phyloP scores from a whole-genome alignment of 2,329 filamentous ascomycete species.

The Gaeumannomyces tritici region DNA sequence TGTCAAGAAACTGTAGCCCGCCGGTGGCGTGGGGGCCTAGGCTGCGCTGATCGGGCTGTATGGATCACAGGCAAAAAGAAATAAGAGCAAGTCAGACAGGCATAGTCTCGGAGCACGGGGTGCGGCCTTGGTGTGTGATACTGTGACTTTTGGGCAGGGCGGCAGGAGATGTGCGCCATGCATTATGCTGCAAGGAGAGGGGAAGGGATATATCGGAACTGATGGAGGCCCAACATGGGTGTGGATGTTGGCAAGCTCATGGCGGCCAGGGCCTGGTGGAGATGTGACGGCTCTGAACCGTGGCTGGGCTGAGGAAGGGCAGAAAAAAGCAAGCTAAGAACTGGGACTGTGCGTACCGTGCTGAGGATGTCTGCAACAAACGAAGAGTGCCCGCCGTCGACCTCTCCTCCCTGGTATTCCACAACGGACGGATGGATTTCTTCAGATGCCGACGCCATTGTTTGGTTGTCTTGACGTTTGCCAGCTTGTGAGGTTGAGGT shows the following conservation, averaged over 20 bases:
- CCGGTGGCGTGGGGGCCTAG: neutral
- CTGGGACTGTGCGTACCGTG: neutral
- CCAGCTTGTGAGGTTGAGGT: neutral
- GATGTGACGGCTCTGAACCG: neutral
- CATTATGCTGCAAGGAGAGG: neutral
- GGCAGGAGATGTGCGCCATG: neutral
- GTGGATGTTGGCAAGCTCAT: neutral
- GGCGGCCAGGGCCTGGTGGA: neutral
- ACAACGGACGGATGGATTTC: neutral
- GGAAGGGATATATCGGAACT: neutral
- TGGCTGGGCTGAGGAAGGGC: neutral
- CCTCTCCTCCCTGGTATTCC: neutral
- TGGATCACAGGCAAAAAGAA: neutral
- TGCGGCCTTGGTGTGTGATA: neutral
- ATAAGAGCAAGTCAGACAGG: neutral
- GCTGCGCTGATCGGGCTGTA: neutral
- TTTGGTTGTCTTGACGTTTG: neutral
- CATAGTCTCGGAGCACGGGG: neutral
- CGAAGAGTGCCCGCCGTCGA: neutral
- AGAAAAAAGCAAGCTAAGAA: neutral
- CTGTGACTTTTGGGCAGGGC: neutral
- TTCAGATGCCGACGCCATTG: neutral
- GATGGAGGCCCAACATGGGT: neutral
- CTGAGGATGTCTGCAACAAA: neutral
- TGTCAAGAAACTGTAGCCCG: neutral